A percentile compares a stretch with the other conserved stretches of the same genome.
Conservation (phyloP, 805 yeast species). For the Hanseniaspora lindneri region DNA sequence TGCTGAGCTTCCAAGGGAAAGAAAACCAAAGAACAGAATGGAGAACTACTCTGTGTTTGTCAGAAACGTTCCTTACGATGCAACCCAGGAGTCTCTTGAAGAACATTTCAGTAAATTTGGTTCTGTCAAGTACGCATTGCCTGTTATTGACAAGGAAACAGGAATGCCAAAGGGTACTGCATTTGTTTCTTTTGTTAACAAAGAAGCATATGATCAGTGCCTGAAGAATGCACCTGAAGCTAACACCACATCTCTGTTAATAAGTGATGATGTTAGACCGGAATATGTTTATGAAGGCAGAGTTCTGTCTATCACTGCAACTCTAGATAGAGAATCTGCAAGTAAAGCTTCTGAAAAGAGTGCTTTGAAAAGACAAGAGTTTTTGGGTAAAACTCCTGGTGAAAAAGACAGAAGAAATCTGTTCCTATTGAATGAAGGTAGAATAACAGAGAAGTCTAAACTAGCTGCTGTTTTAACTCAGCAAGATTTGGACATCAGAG, state of each 20-base stretch:
- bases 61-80: constrained; percentile 89
- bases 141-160: constrained; percentile 75
- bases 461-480: constrained; percentile 56
- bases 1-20: constrained; percentile 27
- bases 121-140: constrained; percentile 79
- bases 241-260: constrained; percentile 50
- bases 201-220: constrained; percentile 55
- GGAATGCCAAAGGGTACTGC: constrained; percentile 91
- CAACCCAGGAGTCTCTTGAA: constrained; percentile 62
- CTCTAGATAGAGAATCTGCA: constrained; percentile 82
- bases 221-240: constrained; percentile 66
- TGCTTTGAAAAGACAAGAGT: constrained; percentile 58
- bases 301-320: constrained; percentile 66
- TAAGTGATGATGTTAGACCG: constrained; percentile 86
- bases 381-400: constrained; percentile 66
- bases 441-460: constrained; percentile 69
- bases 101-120: constrained; percentile 80
- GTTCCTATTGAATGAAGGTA: constrained; percentile 84
- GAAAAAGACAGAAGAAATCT: constrained; percentile 76
- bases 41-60: constrained; percentile 70
- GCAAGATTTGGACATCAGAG: constrained; percentile 76
- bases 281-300: constrained; percentile 88
- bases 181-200: constrained; percentile 69
- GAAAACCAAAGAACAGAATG: constrained; percentile 43
- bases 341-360: constrained; percentile 58